phyloP scores from a whole-genome alignment of 116 monocot genomes.

The Cymodocea nodosa region DNA sequence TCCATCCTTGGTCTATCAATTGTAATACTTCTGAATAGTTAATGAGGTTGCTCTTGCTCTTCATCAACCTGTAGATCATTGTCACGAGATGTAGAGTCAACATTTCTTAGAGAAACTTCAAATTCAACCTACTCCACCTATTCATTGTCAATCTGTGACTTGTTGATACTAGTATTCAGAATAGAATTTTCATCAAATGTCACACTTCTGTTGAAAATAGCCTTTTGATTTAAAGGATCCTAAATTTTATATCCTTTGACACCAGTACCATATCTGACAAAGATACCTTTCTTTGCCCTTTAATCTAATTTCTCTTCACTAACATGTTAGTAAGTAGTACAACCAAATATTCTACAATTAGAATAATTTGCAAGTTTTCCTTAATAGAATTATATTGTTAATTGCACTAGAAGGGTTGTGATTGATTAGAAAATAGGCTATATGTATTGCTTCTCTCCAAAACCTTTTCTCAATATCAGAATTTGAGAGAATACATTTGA shows the following conservation, averaged over 20 bases:
- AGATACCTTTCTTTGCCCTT: constrained; percentile 11
- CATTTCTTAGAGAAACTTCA: not conserved
- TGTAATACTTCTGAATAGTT: too few species aligned
- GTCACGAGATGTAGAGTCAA: not conserved
- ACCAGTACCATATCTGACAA: constrained; percentile 10
- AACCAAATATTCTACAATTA: constrained; percentile 4
- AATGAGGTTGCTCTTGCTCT: too few species aligned
- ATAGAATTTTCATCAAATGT: constrained; percentile 6
- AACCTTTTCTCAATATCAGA: not conserved
- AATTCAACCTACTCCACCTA: not conserved
- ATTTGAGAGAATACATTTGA: constrained; percentile 4
- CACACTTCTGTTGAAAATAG: constrained; percentile 7
- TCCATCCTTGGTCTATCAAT: too few species aligned
- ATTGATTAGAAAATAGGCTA: constrained; percentile 2
- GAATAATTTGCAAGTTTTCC: constrained; percentile 7
- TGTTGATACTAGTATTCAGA: not conserved
- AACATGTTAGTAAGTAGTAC: not conserved
- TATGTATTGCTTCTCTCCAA: constrained; percentile 11
- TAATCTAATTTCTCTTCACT: not conserved
- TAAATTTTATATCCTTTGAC: constrained; percentile 10
- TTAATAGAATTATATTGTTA: constrained; percentile 8
- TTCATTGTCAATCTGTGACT: too few species aligned
- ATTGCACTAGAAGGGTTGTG: not conserved
- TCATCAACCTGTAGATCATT: too few species aligned
- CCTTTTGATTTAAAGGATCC: not conserved